Base-by-base conservation (phyloP, 2,329 filamentous ascomycete species). In the Endothia cerciana region DNA sequence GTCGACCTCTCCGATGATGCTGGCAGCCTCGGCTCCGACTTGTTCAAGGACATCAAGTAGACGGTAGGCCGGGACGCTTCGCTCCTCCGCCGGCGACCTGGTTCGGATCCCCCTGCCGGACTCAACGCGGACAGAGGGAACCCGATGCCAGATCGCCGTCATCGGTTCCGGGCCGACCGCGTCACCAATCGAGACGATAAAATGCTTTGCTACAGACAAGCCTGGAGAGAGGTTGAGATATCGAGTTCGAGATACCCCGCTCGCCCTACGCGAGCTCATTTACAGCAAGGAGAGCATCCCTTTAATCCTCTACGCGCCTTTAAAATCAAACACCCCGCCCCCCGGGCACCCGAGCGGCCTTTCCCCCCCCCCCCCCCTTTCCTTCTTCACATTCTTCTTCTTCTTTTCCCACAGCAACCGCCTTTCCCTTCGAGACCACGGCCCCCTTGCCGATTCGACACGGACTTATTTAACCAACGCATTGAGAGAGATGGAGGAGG, bases 31-130 rank as follows among this genome's bases (percentile, higher is more conserved):
- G 84, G 84, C 60, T 75, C 77, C 66, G 84, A 87, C 68, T 76
- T 88, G 41, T 88, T 88, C 75, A 87, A 86, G 73, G 80, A 83
- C 69, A 87, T 88, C 74, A 85, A 85, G 72, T 87, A 79, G 49
- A 25, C 28, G 19, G 30, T 7, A 17, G 38, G 40, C 40, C 4
- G 25, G 17, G 3, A 17, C 19, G 5, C 47, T 25, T 22, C 15
- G n/a, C 19, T 25, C 10, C 22, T 25, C 22, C 6, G 47, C 6
- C 19, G 47, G 25, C 47, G 25, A 25, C 7, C n/a, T n/a, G n/a
- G 10, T 3, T 13, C n/a, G 47, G 47, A 51, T n/a, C n/a, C 25
- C 58, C 17, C 40, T 45, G 19, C 28, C 43, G 41, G 58, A 49
- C 13, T 17, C 13, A n/a, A n/a, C n/a, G n/a, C n/a, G n/a, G n/a